Evolutionary conservation across 2,329 filamentous ascomycete species (phyloP).

Genomic region (Leptographium wingfieldii): DNA sequence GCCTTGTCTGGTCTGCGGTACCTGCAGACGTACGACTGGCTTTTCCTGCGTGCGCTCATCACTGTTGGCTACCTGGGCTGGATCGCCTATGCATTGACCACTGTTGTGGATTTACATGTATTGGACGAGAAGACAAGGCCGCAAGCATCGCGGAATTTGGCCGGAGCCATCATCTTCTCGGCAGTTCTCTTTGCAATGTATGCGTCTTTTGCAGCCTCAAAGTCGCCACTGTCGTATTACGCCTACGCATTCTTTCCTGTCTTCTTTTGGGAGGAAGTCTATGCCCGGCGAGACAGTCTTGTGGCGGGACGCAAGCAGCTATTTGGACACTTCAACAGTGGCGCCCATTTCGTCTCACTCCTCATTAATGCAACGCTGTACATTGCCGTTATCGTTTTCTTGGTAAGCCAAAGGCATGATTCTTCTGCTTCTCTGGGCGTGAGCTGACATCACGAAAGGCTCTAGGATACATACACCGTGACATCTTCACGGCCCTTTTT

Average conservation of each 20-base stretch:
- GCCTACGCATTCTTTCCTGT: conserved; percentile 85
- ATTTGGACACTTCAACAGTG: conserved; percentile 54
- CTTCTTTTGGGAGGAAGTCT: conserved; percentile 94
- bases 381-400: conserved; percentile 61
- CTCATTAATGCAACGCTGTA: conserved; percentile 53
- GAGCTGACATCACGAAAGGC: conserved; percentile 40
- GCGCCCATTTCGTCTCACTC: conserved; percentile 40
- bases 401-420: conserved; percentile 38
- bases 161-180: conserved; percentile 55
- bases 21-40: conserved; percentile 96
- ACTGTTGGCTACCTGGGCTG: conserved; percentile 88
- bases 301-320: conserved; percentile 52
- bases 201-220: conserved; percentile 65
- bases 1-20: conserved; percentile 79
- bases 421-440: neutral
- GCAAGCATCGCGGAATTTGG: conserved; percentile 46
- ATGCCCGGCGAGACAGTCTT: conserved; percentile 60
- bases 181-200: conserved; percentile 65
- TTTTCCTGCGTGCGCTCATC: conserved; percentile 81
- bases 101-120: conserved; percentile 79
- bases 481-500: conserved; percentile 75
- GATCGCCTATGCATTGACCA: conserved; percentile 86
- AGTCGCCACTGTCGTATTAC: conserved; percentile 76
- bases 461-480: conserved; percentile 80
- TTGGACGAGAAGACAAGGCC: conserved; percentile 55